A percentile compares a stretch with the other conserved stretches of the same genome.
Evolutionary conservation across 495 filamentous ascomycete species (phyloP).

Genomic region (Xylaria acuta): DNA sequence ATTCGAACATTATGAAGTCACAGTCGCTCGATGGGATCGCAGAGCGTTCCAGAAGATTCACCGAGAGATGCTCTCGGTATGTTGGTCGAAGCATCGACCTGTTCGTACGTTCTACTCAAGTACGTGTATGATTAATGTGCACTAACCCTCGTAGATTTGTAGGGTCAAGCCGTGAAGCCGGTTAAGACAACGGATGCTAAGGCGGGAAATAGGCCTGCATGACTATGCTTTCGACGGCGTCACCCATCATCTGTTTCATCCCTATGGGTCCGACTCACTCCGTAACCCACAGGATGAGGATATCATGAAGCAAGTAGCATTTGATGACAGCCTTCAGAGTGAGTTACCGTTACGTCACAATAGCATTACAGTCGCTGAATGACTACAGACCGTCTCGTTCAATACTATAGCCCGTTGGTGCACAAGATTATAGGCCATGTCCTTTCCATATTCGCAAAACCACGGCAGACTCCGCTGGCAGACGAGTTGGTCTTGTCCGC

Average conservation of each 20-base stretch:
- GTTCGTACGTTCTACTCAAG: constrained; percentile 54
- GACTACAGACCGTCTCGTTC: constrained; percentile 48
- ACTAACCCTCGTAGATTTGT: constrained; percentile 29
- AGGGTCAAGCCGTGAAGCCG: background rate
- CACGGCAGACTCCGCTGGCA: constrained; percentile 53
- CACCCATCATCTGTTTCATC: constrained; percentile 69
- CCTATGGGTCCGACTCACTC: constrained; percentile 64
- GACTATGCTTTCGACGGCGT: constrained; percentile 71
- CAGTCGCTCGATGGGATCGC: constrained; percentile 59
- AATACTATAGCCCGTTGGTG: constrained; percentile 48
- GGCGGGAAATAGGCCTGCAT: constrained; percentile 49
- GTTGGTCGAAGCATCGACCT: constrained; percentile 57
- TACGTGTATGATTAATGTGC: background rate
- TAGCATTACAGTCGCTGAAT: background rate
- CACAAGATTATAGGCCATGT: constrained; percentile 47
- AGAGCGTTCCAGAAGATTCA: constrained; percentile 59
- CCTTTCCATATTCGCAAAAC: constrained; percentile 51
- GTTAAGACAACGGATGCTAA: constrained; percentile 14
- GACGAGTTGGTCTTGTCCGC: constrained; percentile 51
- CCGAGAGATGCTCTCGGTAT: constrained; percentile 54
- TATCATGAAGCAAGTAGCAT: constrained; percentile 69
- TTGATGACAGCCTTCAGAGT: constrained; percentile 70
- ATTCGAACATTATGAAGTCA: constrained; percentile 65
- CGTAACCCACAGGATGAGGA: constrained; percentile 55
- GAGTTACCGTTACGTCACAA: constrained; percentile 23